phyloP scores from a whole-genome alignment of 2,329 filamentous ascomycete species.

The Fusarium denticulatum region DNA sequence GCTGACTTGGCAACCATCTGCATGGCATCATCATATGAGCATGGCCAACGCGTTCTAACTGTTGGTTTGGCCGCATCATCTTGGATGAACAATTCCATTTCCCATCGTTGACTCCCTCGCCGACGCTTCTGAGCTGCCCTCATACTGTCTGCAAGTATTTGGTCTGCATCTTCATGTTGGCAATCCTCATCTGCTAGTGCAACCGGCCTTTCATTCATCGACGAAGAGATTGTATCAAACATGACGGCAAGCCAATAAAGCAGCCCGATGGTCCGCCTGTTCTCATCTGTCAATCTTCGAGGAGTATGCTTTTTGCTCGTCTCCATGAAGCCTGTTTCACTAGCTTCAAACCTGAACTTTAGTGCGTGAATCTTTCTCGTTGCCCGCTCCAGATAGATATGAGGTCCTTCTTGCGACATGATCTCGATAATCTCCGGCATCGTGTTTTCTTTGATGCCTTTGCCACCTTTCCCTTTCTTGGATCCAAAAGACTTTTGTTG shows the following conservation, averaged over 20 bases:
- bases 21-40: background rate
- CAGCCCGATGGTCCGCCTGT: rapidly evolving
- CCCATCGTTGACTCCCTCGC: background rate
- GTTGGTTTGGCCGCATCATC: background rate
- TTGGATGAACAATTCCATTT: background rate
- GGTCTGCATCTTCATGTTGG: background rate
- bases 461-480: background rate
- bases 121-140: rapidly evolving
- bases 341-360: background rate
- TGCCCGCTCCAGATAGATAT: background rate
- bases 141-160: background rate
- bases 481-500: background rate
- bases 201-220: background rate
- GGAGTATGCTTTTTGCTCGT: background rate
- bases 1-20: background rate
- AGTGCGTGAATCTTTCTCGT: background rate
- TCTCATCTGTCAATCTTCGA: background rate
- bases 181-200: background rate
- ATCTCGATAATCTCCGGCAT: background rate
- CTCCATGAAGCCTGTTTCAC: background rate
- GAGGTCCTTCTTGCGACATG: background rate
- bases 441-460: background rate
- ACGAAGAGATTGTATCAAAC: background rate
- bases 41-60: background rate
- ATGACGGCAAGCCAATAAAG: background rate